A percentile compares a stretch with the other conserved stretches of the same genome.
phyloP scores from a whole-genome alignment of 495 filamentous ascomycete species.

The Cairneyella variabilis region DNA sequence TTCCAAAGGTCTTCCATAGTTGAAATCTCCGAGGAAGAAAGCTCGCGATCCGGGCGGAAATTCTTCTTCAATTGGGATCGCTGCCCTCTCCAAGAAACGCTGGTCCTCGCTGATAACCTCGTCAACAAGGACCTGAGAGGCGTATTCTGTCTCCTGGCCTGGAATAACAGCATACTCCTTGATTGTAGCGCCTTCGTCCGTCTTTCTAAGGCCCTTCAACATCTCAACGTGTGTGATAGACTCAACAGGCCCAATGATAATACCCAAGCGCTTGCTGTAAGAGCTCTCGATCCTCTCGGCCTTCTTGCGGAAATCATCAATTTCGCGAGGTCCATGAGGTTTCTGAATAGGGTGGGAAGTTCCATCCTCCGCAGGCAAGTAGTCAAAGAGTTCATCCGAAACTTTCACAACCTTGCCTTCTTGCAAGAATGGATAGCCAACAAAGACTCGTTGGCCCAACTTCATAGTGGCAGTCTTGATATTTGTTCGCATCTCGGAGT shows the following conservation, averaged over 20 bases:
- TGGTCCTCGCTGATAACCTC: constrained; percentile 87
- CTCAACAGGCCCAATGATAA: constrained; percentile 82
- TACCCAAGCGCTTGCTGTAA: constrained; percentile 87
- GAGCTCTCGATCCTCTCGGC: constrained; percentile 74
- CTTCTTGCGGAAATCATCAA: constrained; percentile 80
- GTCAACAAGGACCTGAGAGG: constrained; percentile 85
- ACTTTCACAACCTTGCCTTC: constrained; percentile 87
- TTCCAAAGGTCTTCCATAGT: constrained; percentile 85
- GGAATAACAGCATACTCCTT: constrained; percentile 92
- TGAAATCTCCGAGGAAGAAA: constrained; percentile 96
- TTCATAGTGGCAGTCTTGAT: constrained; percentile 69
- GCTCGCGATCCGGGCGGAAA: constrained; percentile 77
- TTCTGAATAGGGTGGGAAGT: constrained; percentile 47
- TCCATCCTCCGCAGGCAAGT: constrained; percentile 62
- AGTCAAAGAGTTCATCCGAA: constrained; percentile 92
- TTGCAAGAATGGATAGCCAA: constrained; percentile 94
- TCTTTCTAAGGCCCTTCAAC: constrained; percentile 86
- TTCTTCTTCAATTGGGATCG: constrained; percentile 84
- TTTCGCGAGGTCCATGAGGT: constrained; percentile 73
- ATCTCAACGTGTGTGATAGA: constrained; percentile 88
- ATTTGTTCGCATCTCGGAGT: constrained; percentile 66
- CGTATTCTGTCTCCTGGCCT: constrained; percentile 88
- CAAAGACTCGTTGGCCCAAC: constrained; percentile 80
- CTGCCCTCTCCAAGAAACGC: constrained; percentile 84
- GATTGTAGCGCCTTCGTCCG: constrained; percentile 81